Base-by-base conservation (phyloP, 495 filamentous ascomycete species). In the Rusavskia elegans region DNA sequence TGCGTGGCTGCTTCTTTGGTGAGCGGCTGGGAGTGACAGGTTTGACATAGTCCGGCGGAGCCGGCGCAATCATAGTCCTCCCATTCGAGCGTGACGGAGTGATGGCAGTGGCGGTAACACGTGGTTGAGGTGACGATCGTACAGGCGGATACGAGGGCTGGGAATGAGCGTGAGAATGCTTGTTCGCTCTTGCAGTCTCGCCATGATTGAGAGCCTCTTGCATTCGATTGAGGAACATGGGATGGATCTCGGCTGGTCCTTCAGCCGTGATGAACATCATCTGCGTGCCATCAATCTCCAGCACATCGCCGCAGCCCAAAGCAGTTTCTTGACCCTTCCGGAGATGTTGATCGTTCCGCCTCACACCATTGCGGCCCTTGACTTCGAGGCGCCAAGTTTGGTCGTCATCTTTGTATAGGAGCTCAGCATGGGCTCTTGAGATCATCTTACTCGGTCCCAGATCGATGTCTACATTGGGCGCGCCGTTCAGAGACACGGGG, bases 191-290 rank as follows among this genome's bases (percentile, higher is more conserved):
- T 11, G 57, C 50, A 11, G 61, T 61, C 30, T 68, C 63, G 38
- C 73, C 67, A 42, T 72, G 67, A n/a, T 70, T 69, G 46, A 65
- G 66, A 9, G 65, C 68, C 23, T 53, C 48, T 29, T 55, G 48
- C 23, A 74, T 64, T 45, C 69, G 71, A 57, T 79, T 62, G 62
- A 80, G 54, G 64, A 80, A 66, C 66, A 68, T 65, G 48, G 74
- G 65, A 52, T 78, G 57, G 51, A 92, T 80, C n/a, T 74, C 62
- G 62, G 73, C 66, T 57, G 76, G 64, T 64, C 77, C 68, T 56
- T 76, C 65, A n/a, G 92, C 87, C 23, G 89, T 75, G 17, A 95
- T 84, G 68, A 97, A 98, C 78, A 97, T 88, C 92, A 98, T 98
- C 69, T 97, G 88, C 6, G 87, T 81, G 44, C 87, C 87, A 53